Base-by-base conservation (phyloP, 345 rosid species). In the Salix brachista region DNA sequence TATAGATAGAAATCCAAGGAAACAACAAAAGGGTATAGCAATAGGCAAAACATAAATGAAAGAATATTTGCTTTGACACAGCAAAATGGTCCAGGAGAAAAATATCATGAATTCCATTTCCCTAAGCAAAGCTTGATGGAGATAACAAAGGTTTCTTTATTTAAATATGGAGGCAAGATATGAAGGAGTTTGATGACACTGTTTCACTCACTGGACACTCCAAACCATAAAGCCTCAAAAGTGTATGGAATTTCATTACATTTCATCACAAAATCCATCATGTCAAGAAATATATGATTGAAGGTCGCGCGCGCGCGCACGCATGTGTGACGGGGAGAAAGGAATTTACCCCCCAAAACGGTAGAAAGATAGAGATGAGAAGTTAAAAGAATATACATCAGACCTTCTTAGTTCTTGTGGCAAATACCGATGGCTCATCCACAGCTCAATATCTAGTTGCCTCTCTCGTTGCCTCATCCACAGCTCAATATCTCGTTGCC, bases 391-490 rank as follows among this genome's bases (percentile, higher is more conserved):
- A 10, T 16, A 60, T 66, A 50, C 7, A 23, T 17, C 0, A 12
- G 71, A 93, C 99, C 88, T 89, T 83, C 90, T 86, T 46, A 95
- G 83, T 18, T 74, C 79, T 58, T 78, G 87, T 13, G 99, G 97
- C 79, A 95, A 84, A 68, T 89, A 89, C 5, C 97, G 89, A 81
- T 88, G 97, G 41, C 91, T 90, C 99, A 95, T 95, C 99, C 99
- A 95, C 37, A 89, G 96, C 83, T 93, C 94, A 81, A 93, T 92
- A 83, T 93, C n/a, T n/a, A n/a, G n/a, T n/a, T n/a, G n/a, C n/a
- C n/a, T n/a, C n/a, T 93, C 99, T 58, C 96, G 99, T 19, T 88
- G 88, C 80, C 91, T 90, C 99, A 95, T 95, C 99, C 99, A 95
- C 37, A 89, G 96, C 83, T 93, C 94, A 81, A 93, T 92, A 83